Evolutionary conservation across 2,329 filamentous ascomycete genomes (phyloP).

Genomic region (Ophiocordyceps polyrhachis-furcata): DNA sequence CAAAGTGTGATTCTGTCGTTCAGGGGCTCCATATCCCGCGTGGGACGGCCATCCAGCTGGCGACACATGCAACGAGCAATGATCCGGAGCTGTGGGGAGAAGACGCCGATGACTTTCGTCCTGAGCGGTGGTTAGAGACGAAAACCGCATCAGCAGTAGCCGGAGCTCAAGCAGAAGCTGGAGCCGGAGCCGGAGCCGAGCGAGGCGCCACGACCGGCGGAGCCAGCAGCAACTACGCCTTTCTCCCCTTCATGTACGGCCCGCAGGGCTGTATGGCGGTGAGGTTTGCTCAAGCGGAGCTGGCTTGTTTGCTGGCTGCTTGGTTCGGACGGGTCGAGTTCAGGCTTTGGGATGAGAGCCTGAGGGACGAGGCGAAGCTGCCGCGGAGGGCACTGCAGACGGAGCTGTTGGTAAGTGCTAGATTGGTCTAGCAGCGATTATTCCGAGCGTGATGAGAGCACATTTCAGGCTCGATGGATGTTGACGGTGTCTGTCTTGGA

Average conservation of each 20-base stretch:
- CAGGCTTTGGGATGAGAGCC: not conserved
- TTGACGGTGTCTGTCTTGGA: no score
- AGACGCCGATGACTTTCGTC: conserved; percentile 16
- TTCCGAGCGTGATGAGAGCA: no score
- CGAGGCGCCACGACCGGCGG: conserved; percentile 6
- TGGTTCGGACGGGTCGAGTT: not conserved
- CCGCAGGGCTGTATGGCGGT: conserved; percentile 11
- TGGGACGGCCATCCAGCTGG: conserved; percentile 15
- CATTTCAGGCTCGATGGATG: no score
- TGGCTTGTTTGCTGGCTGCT: not conserved
- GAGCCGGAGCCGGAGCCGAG: conserved; percentile 2
- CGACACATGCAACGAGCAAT: conserved; percentile 12
- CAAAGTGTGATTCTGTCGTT: conserved; percentile 13
- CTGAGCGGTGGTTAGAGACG: conserved; percentile 16
- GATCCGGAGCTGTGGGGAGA: conserved; percentile 16
- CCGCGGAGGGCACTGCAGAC: not conserved
- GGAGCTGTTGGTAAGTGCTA: not conserved
- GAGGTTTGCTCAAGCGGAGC: conserved; percentile 47
- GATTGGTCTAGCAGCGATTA: not conserved
- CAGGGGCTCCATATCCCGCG: conserved; percentile 15
- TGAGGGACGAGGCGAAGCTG: not conserved
- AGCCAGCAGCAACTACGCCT: conserved; percentile 39
- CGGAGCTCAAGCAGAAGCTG: conserved; percentile 1
- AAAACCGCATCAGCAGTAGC: not conserved
- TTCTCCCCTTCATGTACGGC: conserved; percentile 57